These are phyloP conservation scores for Pichia scutulata DNA, from an alignment of 805 yeast species.

Conservation along the genomic window DNA sequence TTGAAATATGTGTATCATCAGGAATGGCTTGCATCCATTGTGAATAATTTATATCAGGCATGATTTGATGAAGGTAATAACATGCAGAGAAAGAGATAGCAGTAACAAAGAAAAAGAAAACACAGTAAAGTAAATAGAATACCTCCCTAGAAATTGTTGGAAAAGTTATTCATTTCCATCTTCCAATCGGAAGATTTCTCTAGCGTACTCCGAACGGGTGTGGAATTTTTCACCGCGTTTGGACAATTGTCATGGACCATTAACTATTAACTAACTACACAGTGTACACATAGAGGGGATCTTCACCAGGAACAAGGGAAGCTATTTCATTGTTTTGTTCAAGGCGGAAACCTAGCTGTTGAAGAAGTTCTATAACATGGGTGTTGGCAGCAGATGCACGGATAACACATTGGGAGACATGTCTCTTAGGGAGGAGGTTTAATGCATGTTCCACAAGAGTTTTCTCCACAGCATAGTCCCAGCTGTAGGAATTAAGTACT, in stretches of 20 bases:
- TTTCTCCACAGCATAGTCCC: slow-evolving; percentile 53
- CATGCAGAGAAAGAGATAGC: background rate
- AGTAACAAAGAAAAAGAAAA: background rate
- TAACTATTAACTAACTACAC: background rate
- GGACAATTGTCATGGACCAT: too few species aligned
- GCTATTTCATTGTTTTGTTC: background rate
- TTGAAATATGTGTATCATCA: slow-evolving; percentile 44
- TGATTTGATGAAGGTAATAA: background rate
- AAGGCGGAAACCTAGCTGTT: slow-evolving; percentile 12
- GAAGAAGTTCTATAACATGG: background rate
- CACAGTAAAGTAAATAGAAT: background rate
- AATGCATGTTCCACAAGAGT: slow-evolving; percentile 50
- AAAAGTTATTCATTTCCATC: background rate
- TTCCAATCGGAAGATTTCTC: background rate
- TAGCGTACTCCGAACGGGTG: background rate
- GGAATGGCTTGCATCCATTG: slow-evolving; percentile 48
- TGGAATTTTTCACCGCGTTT: background rate
- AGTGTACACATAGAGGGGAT: background rate
- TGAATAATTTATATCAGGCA: slow-evolving; percentile 8
- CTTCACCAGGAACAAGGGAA: background rate
- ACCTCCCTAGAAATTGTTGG: background rate
- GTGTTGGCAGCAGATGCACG: slow-evolving; percentile 5
- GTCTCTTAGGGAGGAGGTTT: slow-evolving; percentile 45
- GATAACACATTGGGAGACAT: slow-evolving; percentile 40
- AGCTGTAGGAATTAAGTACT: slow-evolving; percentile 53